Conservation (phyloP, 73 alveolate genomes). For the Paraurostyla sp. region DNA sequence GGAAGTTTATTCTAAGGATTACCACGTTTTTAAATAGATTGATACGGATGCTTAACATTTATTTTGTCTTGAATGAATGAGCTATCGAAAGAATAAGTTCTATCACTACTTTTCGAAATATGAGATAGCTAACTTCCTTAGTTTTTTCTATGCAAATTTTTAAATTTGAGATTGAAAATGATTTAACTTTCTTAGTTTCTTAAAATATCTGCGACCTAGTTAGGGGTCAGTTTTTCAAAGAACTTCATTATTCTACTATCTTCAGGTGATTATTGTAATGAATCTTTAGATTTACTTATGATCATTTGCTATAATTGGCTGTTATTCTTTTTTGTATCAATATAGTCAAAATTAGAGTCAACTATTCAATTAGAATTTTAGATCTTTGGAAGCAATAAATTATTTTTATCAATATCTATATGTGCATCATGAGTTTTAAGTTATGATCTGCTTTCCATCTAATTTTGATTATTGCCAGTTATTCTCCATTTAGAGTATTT, state of each 20-base stretch:
- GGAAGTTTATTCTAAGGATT: too few species aligned
- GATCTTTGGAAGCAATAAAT: too few species aligned
- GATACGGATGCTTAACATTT: neutral
- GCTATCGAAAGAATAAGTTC: neutral
- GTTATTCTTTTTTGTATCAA: too few species aligned
- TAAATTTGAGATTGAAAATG: neutral
- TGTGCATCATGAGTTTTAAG: neutral
- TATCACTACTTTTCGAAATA: neutral
- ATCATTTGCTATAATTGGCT: too few species aligned
- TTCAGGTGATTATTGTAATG: neutral
- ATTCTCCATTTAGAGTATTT: slow-evolving; percentile 31
- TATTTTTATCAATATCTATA: neutral
- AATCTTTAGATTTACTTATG: too few species aligned
- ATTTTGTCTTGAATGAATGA: neutral
- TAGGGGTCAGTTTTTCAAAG: neutral
- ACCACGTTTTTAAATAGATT: neutral
- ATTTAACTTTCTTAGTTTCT: neutral
- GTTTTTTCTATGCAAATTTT: neutral
- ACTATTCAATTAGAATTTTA: too few species aligned
- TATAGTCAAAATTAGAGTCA: too few species aligned
- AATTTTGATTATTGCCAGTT: neutral
- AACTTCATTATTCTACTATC: neutral
- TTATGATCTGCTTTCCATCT: neutral
- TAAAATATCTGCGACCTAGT: neutral
- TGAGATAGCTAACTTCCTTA: neutral